Percentiles rank a stretch among this genome's conserved stretches.
These are phyloP conservation scores for Tulasnella calospora DNA, from an alignment of 768 basidiomycete species.

Conservation along the genomic window DNA sequence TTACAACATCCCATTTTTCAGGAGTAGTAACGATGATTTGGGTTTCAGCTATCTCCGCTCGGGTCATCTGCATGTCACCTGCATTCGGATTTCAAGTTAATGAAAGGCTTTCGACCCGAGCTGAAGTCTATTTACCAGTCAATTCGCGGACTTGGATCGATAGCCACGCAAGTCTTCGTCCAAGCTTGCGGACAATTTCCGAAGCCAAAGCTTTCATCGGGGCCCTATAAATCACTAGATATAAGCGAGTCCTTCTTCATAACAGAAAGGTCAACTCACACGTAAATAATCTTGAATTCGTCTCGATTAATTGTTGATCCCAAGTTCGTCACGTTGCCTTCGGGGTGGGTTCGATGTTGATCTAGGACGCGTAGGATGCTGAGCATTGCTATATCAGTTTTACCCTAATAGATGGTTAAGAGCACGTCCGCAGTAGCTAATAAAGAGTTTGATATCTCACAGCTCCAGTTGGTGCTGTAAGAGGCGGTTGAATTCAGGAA, in stretches of 20 bases:
- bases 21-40: slow-evolving; percentile 98
- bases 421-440: background rate
- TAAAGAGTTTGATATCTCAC: slow-evolving; percentile 46
- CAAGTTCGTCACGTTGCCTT: slow-evolving; percentile 36
- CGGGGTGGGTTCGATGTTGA: slow-evolving; percentile 51
- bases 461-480: slow-evolving; percentile 90
- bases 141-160: slow-evolving; percentile 81
- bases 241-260: background rate
- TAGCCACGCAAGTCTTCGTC: slow-evolving; percentile 86
- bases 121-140: slow-evolving; percentile 56
- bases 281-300: slow-evolving; percentile 94
- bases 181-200: slow-evolving; percentile 89
- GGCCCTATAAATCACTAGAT: slow-evolving; percentile 49
- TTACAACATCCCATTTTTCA: slow-evolving; percentile 99
- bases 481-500: background rate
- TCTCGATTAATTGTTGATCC: slow-evolving; percentile 56
- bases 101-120: background rate
- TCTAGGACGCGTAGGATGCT: slow-evolving; percentile 82
- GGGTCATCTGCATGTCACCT: slow-evolving; percentile 96
- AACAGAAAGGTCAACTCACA: slow-evolving; percentile 47
- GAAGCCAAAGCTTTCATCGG: slow-evolving; percentile 98
- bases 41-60: slow-evolving; percentile 87
- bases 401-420: slow-evolving; percentile 56
- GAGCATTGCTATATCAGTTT: slow-evolving; percentile 98
- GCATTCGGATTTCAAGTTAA: slow-evolving; percentile 10